Percentiles rank a stretch among this genome's conserved stretches.
phyloP scores from a whole-genome alignment of 345 rosid species.

The Salix caprea region DNA sequence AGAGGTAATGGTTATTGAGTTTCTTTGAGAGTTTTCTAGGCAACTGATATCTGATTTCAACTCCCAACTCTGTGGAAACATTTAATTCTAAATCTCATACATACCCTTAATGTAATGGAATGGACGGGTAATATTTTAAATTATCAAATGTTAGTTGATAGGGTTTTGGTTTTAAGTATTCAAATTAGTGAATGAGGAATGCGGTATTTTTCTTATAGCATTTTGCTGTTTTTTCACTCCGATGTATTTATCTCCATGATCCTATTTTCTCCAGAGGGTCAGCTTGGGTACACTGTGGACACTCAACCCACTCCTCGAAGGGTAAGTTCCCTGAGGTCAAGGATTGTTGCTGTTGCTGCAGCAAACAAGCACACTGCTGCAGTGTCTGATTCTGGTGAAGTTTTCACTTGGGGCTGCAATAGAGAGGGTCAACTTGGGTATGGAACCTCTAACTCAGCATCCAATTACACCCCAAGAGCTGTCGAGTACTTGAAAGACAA shows the following conservation, averaged over 20 bases:
- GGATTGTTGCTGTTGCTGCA: conserved; percentile 85
- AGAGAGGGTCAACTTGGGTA: conserved; percentile 98
- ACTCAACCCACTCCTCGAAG: conserved; percentile 97
- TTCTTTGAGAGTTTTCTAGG: background rate
- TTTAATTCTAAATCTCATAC: background rate
- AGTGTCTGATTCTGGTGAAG: conserved; percentile 87
- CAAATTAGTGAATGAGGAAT: conserved; percentile 3
- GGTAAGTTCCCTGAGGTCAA: conserved; percentile 68
- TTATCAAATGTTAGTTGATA: background rate
- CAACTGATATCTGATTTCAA: conserved; percentile 2
- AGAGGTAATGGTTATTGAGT: conserved; percentile 54
- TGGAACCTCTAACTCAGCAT: conserved; percentile 97
- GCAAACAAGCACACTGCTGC: conserved; percentile 95
- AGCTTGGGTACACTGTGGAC: conserved; percentile 94
- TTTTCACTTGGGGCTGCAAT: conserved; percentile 98
- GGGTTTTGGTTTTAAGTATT: conserved; percentile 8
- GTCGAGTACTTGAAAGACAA: conserved; percentile 93
- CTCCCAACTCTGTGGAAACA: background rate
- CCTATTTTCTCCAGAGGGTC: conserved; percentile 70
- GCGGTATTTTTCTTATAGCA: background rate
- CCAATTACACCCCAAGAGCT: conserved; percentile 86
- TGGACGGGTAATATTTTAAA: background rate
- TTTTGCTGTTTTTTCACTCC: conserved; percentile 3
- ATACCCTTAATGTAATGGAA: background rate
- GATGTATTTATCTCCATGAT: conserved; percentile 18